These are phyloP conservation scores for Triticum urartu DNA, from an alignment of 176 grass and related monocot species.

Conservation along the genomic window DNA sequence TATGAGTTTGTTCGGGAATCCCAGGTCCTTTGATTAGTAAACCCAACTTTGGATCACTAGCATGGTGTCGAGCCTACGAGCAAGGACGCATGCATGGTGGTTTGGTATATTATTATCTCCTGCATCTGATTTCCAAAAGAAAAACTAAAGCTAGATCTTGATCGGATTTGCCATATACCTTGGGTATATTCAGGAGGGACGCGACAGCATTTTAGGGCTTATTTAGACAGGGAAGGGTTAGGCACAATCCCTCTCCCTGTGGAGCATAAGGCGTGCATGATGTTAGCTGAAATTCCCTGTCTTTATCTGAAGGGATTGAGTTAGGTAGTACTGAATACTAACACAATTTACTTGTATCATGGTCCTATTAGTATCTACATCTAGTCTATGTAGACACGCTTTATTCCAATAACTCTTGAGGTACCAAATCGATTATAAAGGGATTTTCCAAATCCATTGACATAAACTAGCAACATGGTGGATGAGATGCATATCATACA, in stretches of 20 bases:
- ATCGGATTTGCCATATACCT: not conserved
- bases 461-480: conserved; percentile 9
- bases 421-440: not conserved
- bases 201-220: not conserved
- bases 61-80: not conserved
- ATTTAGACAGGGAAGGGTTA: not conserved
- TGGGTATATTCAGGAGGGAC: not conserved
- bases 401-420: not conserved
- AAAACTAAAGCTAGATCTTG: not conserved
- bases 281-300: not conserved
- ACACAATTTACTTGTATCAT: not conserved
- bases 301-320: not conserved
- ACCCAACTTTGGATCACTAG: conserved; percentile 34
- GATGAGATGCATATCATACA: not conserved
- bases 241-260: not conserved
- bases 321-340: not conserved
- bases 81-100: not conserved
- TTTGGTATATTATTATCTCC: not conserved
- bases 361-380: not conserved
- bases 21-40: conserved; percentile 21
- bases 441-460: not conserved
- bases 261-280: not conserved
- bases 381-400: not conserved
- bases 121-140: not conserved
- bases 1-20: conserved; percentile 24